These are phyloP conservation scores for Tetrahymena malaccensis DNA, from an alignment of 73 alveolate species.

Conservation along the genomic window DNA sequence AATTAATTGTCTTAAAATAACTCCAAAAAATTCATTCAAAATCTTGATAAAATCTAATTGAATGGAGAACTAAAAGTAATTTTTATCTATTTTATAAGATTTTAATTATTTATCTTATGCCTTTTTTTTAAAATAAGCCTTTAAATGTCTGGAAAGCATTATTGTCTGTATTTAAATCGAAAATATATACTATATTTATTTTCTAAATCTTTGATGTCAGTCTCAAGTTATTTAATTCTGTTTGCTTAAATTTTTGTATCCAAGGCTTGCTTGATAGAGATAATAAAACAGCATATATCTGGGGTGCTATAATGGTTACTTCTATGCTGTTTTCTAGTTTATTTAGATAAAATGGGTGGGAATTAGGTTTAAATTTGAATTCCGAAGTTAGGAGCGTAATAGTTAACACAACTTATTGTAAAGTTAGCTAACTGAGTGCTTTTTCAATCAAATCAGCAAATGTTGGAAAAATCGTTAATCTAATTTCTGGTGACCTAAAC, in stretches of 20 bases:
- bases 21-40: neutral
- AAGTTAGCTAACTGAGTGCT: constrained; percentile 9
- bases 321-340: neutral
- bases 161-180: neutral
- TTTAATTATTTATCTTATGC: neutral
- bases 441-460: neutral
- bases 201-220: neutral
- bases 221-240: neutral
- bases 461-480: constrained; percentile 24
- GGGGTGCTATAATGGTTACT: neutral
- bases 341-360: neutral
- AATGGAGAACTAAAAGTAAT: neutral
- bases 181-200: neutral
- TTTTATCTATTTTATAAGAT: neutral
- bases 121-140: neutral
- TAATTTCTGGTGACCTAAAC: constrained; percentile 21
- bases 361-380: neutral
- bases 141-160: neutral
- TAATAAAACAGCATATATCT: neutral
- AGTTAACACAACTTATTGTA: constrained; percentile 1
- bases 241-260: neutral
- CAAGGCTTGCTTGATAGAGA: neutral
- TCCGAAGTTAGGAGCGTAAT: constrained; percentile 20
- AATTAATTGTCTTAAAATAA: neutral
- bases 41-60: neutral